Conservation (phyloP, 768 basidiomycete genomes). For the Podaxis sp. region DNA sequence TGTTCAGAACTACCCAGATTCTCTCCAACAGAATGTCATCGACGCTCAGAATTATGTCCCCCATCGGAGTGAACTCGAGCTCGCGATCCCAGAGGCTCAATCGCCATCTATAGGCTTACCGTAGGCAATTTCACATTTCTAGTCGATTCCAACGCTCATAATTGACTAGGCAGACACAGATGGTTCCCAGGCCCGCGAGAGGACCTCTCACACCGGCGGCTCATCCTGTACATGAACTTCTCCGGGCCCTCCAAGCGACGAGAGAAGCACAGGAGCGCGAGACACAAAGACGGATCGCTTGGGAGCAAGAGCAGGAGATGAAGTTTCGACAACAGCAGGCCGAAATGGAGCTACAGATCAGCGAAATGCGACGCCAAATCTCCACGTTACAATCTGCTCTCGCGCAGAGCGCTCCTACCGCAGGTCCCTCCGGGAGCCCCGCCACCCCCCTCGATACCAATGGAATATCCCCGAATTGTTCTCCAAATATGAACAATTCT, state of each 20-base stretch:
- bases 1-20: slow-evolving; percentile 6
- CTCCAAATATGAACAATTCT: slow-evolving; percentile 14
- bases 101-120: slow-evolving; percentile 33
- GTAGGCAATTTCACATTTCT: slow-evolving; percentile 28
- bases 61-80: slow-evolving; percentile 65
- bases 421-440: slow-evolving; percentile 4
- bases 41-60: slow-evolving; percentile 34
- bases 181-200: slow-evolving; percentile 15
- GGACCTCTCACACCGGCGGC: slow-evolving; percentile 19
- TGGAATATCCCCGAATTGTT: slow-evolving; percentile 10
- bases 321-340: slow-evolving; percentile 7
- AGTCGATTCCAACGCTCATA: neutral
- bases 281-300: slow-evolving; percentile 53
- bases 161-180: slow-evolving; percentile 15
- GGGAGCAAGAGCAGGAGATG: slow-evolving; percentile 70
- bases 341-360: slow-evolving; percentile 15
- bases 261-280: slow-evolving; percentile 64
- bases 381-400: slow-evolving; percentile 16
- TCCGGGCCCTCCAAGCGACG: slow-evolving; percentile 56
- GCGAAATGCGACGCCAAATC: slow-evolving; percentile 22
- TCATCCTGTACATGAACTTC: slow-evolving; percentile 57
- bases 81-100: slow-evolving; percentile 51
- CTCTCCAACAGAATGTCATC: slow-evolving; percentile 12
- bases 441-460: neutral
- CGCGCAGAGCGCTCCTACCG: neutral